Base-by-base conservation (phyloP, 2,329 filamentous ascomycete species). In the Penicillium sp. region DNA sequence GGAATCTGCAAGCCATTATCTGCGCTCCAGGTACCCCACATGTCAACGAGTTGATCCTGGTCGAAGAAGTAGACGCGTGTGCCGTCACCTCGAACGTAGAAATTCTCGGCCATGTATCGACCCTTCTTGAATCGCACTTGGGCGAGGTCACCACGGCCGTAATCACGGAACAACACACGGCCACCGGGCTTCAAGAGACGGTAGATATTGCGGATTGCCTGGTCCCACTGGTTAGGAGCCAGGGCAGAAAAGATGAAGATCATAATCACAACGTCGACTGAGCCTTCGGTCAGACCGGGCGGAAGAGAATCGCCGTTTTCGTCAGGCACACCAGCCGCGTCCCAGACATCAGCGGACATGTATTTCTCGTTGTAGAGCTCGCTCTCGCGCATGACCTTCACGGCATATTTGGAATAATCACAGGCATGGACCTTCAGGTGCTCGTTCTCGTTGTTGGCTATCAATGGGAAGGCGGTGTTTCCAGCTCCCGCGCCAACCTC, bases 41-140 rank as follows among this genome's bases (percentile, higher is more conserved):
- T 93, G 43, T 82, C 75, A 53, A 84, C 82, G 53, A 99, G 79
- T 77, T 99, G 89, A 35, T 93, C 87, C 73, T 87, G 83, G 57
- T 97, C 93, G 70, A 99, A 99, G 76, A 99, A 99, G 76, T 97
- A 99, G 0, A 99, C 94, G 7, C 94, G 84, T 4, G 94, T 99
- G 1, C 94, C 94, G 74, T 99, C 94, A 1, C 94, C 94, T 35
- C 94, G 83, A 44, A 97, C 90, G 73, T 99, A 99, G 69, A 99
- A 99, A 71, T 97, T 99, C 76, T 97, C 94, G 55, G 92, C 90
- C 71, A 99, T 83, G 70, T 93, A 97, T 41, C 94, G 84, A 13
- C 91, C 91, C 78, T 96, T 97, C 78, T 94, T 96, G 80, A 99
- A 97, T 58, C 94, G 85, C 60, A 99, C 94, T 79, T 99, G 94